Base-by-base conservation (phyloP, 179 eudicot genomes). In the Gypsophila paniculata region DNA sequence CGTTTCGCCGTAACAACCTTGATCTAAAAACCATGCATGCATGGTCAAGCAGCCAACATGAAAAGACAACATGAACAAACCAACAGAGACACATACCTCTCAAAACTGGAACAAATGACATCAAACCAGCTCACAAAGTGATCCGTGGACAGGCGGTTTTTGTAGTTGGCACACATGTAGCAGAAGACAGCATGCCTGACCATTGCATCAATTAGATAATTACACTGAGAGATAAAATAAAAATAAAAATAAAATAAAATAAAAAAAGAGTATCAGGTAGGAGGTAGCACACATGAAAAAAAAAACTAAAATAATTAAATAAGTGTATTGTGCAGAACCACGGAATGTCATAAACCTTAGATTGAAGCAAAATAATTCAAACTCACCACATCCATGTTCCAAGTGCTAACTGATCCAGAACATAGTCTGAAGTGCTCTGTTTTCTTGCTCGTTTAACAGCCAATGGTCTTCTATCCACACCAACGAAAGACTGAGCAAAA, bases 371-470 rank as follows among this genome's bases (percentile, higher is more conserved):
- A 66, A 22, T 8, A 46, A 46, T 11, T 42, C 25, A 29, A 29
- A 68, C 71, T 71, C 84, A 94, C 99, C 99, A 94, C 72, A 84
- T 29, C 94, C 94, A 91, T 65, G 86, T 88, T 81, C 99, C 94
- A 61, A 74, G 83, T 34, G 60, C 66, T 36, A 94, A 82, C 70
- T 92, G 82, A 75, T 87, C 94, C 46, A 76, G 84, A 72, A 94
- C 48, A 76, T 81, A 79, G 71, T 82, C 84, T 68, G 79, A 87
- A 68, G 83, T 74, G 82, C 81, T 80, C 76, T 88, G 96, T 81
- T 74, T 89, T 80, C 86, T 88, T 23, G 84, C 86, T 87, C 96
- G 78, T 78, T 94, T 94, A 74, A 72, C 92, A 72, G 86, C 65
- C 69, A 71, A 61, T n/a, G 76, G 81, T 55, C 72, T 61, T 84